phyloP scores from a whole-genome alignment of 257 asterid genomes.

The Solanum ossicruentum region DNA sequence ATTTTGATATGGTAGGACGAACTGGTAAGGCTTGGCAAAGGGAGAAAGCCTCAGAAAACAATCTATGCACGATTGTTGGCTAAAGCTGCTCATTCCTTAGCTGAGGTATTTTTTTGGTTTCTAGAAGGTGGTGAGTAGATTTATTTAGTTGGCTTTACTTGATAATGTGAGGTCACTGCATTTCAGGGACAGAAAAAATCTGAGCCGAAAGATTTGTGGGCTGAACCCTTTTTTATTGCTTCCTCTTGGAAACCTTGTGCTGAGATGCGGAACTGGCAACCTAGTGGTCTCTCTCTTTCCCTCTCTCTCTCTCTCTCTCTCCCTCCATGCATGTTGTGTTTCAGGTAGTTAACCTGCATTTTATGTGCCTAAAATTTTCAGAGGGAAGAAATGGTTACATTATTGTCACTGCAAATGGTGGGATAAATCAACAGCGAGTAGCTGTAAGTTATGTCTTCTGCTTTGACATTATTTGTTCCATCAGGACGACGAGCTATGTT shows the following conservation, averaged over 20 bases:
- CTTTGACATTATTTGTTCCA: background rate
- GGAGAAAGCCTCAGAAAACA: slow-evolving; percentile 69
- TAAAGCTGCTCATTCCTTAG: slow-evolving; percentile 90
- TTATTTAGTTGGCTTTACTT: background rate
- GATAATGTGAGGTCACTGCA: background rate
- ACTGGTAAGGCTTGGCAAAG: slow-evolving; percentile 54
- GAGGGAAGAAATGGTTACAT: slow-evolving; percentile 71
- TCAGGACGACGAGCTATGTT: background rate
- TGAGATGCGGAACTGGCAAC: slow-evolving; percentile 50
- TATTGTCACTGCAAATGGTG: slow-evolving; percentile 95
- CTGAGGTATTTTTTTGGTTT: slow-evolving; percentile 45
- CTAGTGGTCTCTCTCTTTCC: slow-evolving; percentile 46
- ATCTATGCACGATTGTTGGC: slow-evolving; percentile 69
- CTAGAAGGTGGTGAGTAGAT: background rate
- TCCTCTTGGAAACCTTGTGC: slow-evolving; percentile 94
- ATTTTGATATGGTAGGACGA: slow-evolving; percentile 52
- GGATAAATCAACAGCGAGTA: slow-evolving; percentile 98
- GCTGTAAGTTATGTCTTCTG: slow-evolving; percentile 57
- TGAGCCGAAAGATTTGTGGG: slow-evolving; percentile 92
- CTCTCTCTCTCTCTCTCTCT: slow-evolving; percentile 1
- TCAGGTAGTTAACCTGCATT: background rate
- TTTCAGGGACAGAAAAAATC: slow-evolving; percentile 65
- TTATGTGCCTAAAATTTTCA: slow-evolving; percentile 17
- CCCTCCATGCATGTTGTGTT: background rate
- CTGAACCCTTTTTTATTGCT: slow-evolving; percentile 65